Evolutionary conservation across 768 basidiomycete genomes (phyloP).

Genomic region (Amylocystis lapponica): DNA sequence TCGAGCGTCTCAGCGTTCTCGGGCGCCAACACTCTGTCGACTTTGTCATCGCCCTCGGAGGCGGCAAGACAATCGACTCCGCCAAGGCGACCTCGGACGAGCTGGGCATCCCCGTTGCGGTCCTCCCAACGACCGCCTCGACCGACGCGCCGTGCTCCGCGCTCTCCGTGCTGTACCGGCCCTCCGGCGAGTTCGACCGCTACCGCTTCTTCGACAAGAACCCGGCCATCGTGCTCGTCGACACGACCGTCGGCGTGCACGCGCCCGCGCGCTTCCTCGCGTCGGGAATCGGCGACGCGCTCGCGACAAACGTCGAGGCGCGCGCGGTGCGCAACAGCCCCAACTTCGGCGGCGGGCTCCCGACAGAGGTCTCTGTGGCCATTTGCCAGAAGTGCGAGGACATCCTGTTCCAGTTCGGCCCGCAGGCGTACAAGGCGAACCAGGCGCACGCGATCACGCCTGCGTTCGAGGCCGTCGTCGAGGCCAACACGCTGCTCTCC

Average conservation of each 20-base stretch:
- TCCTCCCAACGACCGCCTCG: conserved; percentile 26
- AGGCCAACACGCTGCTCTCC: conserved; percentile 26
- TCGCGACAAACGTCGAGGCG: conserved; percentile 29
- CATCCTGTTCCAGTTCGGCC: conserved; percentile 26
- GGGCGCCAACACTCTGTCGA: conserved; percentile 14
- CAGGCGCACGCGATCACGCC: conserved; percentile 22
- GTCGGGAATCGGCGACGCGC: conserved; percentile 27
- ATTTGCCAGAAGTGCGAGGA: conserved; percentile 28
- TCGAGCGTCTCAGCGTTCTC: conserved; percentile 17
- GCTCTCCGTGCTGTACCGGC: conserved; percentile 27
- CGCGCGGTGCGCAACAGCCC: conserved; percentile 17
- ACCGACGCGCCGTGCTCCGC: conserved; percentile 29
- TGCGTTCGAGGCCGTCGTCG: conserved; percentile 27
- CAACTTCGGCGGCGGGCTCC: conserved; percentile 25
- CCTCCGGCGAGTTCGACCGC: conserved; percentile 22
- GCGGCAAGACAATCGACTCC: conserved; percentile 27
- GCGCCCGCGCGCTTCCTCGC: conserved; percentile 26
- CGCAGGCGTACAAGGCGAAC: conserved; percentile 27
- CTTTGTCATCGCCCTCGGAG: conserved; percentile 27
- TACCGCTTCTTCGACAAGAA: conserved; percentile 26
- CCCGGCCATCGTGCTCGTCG: conserved; percentile 24
- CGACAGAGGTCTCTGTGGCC: conserved; percentile 23
- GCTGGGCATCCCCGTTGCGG: conserved; percentile 21
- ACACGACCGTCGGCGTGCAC: conserved; percentile 24
- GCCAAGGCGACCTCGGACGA: conserved; percentile 24